Conservation (phyloP, 2,329 filamentous ascomycete genomes). For the Teratosphaeria zuluensis region DNA sequence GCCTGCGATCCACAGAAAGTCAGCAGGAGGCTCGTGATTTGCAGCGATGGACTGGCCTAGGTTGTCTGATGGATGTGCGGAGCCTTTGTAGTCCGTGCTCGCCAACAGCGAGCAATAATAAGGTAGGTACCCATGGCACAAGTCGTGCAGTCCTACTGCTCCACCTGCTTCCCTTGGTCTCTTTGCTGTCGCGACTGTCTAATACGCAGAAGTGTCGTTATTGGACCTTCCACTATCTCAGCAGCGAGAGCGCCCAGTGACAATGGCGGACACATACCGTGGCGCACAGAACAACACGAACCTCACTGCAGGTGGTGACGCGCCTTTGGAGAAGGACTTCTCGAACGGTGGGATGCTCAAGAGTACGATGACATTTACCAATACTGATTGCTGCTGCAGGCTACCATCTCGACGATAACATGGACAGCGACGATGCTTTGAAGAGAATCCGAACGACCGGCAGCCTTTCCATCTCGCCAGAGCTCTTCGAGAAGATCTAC, state of each 20-base stretch:
- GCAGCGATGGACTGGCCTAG: conserved; percentile 3
- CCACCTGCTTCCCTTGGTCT: background rate
- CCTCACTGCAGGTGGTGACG: conserved; percentile 13
- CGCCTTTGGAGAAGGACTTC: conserved; percentile 38
- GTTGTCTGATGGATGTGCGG: conserved; percentile 6
- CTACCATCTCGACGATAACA: conserved; percentile 25
- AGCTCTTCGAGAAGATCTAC: conserved; percentile 46
- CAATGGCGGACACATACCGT: conserved; percentile 6
- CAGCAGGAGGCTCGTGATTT: background rate
- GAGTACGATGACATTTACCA: background rate
- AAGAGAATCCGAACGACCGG: conserved; percentile 42
- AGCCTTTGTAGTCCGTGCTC: conserved; percentile 7
- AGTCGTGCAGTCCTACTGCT: background rate
- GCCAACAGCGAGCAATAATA: background rate
- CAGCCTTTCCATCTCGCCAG: conserved; percentile 44
- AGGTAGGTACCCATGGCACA: background rate
- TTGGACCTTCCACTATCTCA: background rate
- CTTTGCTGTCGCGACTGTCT: background rate
- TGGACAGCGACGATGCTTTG: conserved; percentile 31
- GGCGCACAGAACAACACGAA: conserved; percentile 17
- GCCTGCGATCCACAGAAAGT: conserved; percentile 2
- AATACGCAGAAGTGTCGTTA: background rate
- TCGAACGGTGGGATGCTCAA: conserved; percentile 17
- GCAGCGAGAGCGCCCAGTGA: background rate
- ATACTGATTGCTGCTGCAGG: conserved; percentile 8